These are phyloP conservation scores for Castanea mollissima DNA, from an alignment of 306 rosid species.

Conservation along the genomic window DNA sequence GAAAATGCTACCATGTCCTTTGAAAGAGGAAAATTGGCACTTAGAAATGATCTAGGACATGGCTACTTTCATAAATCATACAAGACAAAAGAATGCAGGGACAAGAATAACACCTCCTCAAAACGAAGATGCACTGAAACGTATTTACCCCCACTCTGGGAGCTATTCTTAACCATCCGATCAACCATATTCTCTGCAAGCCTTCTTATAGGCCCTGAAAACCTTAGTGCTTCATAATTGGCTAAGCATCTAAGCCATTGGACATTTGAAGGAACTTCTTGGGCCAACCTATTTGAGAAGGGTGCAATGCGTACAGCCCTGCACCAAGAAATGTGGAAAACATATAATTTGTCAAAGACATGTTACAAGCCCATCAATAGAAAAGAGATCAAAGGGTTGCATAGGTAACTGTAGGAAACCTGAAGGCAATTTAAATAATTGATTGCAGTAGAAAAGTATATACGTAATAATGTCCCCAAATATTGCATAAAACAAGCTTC, in stretches of 20 bases:
- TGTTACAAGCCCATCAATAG: neutral
- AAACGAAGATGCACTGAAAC: conserved; percentile 97
- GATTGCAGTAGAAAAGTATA: neutral
- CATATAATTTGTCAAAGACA: conserved; percentile 35
- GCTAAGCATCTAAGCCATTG: conserved; percentile 83
- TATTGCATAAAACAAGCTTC: neutral
- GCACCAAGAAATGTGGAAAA: conserved; percentile 36
- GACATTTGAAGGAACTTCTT: conserved; percentile 67
- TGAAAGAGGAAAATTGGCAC: conserved; percentile 6
- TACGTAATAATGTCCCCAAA: neutral
- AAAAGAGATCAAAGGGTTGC: neutral
- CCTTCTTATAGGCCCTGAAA: conserved; percentile 72
- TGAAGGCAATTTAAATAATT: neutral
- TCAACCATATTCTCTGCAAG: conserved; percentile 89
- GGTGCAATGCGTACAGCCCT: conserved; percentile 98
- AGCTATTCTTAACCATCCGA: conserved; percentile 75
- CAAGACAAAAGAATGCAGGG: conserved; percentile 8
- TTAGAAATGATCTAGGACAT: conserved; percentile 22
- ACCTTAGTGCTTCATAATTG: conserved; percentile 83
- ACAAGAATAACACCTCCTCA: conserved; percentile 70
- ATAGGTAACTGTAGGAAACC: neutral
- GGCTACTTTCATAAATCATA: conserved; percentile 13
- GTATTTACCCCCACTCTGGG: conserved; percentile 80
- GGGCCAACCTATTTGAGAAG: conserved; percentile 94
- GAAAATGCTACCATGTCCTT: conserved; percentile 99